Conservation (phyloP, 805 yeast species). For the Nakazawaea anatomiae region DNA sequence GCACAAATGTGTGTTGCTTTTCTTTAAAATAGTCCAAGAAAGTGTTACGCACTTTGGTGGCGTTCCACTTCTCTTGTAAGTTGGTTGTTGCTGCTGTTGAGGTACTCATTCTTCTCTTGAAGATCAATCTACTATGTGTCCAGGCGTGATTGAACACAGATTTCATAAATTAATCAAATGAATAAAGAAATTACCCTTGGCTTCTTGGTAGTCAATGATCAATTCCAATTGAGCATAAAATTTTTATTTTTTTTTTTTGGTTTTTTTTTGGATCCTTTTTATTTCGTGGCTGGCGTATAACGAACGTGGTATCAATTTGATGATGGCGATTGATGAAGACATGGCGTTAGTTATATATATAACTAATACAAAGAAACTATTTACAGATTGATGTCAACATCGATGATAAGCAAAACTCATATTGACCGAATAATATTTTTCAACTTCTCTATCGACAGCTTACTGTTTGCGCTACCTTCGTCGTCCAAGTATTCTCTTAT, state of each 20-base stretch:
- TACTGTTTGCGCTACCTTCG: conserved; percentile 5
- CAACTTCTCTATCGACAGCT: conserved; percentile 12
- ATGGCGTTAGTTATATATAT: neutral
- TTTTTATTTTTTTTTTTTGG: neutral
- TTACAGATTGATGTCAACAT: neutral
- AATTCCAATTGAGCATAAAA: neutral
- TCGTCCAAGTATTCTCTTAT: conserved; percentile 4
- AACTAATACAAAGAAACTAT: neutral
- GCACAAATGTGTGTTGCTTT: conserved; percentile 71
- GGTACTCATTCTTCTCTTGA: conserved; percentile 1
- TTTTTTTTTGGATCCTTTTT: neutral
- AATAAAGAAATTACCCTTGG: too few species aligned
- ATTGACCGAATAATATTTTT: conserved; percentile 2
- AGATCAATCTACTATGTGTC: neutral
- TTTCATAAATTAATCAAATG: neutral
- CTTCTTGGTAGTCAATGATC: too few species aligned
- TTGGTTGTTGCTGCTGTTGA: neutral
- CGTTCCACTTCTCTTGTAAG: conserved; percentile 35
- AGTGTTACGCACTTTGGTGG: conserved; percentile 60
- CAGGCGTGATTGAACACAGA: neutral
- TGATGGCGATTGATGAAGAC: too few species aligned
- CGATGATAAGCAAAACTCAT: neutral
- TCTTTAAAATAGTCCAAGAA: conserved; percentile 76
- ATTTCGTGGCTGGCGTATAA: too few species aligned
- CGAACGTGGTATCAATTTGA: too few species aligned